Base-by-base conservation (phyloP, 1,139 yeast species). In the Debaryomyces nepalensis region DNA sequence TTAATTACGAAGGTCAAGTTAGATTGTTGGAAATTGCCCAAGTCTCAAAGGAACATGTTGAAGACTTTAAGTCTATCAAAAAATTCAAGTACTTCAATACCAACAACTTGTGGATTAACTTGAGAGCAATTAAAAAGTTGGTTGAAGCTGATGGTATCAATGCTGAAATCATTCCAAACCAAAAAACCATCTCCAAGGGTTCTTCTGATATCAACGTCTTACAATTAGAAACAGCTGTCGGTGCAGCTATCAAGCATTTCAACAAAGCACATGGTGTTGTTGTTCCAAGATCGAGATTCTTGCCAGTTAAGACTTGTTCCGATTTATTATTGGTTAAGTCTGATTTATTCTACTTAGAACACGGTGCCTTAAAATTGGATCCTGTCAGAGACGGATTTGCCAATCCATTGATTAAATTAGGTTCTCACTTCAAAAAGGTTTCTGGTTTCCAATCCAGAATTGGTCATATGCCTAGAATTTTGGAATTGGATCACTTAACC, bases 11-110 rank as follows among this genome's bases (percentile, higher is more conserved):
- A 57, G 98, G 98, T 49, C 84, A 86, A 61, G 97, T 93, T 47
- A 84, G 97, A 70, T 80, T 93, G 62, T 79, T 93, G 59, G 99
- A 93, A 73, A 93, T 95, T 58, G 99, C 99, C 37, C 99, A 93
- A 75, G 99, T 93, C 50, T 98, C 99, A 64, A 90, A 90, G 70
- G 98, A 91, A 66, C 99, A 93, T 65, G 95, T 90, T 49, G 99
- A 95, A 73, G 99, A 93, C 64, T 93, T 93, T 78, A 93, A 93
- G 74, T 87, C 95, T 48, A 95, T 93, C 70, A 93, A 95, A 75
- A 93, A 93, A 73, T 93, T 93, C 77, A 93, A 90, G 69, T 91
- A 93, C 75, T 93, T 93, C 81, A 93, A 93, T 79, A 93, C 99
- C 51, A 93, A 93, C 69, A 93, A 93, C 73, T 79, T 93, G 71